Conservation (phyloP, 176 grass and related monocot species). For the Raddia distichophylla region DNA sequence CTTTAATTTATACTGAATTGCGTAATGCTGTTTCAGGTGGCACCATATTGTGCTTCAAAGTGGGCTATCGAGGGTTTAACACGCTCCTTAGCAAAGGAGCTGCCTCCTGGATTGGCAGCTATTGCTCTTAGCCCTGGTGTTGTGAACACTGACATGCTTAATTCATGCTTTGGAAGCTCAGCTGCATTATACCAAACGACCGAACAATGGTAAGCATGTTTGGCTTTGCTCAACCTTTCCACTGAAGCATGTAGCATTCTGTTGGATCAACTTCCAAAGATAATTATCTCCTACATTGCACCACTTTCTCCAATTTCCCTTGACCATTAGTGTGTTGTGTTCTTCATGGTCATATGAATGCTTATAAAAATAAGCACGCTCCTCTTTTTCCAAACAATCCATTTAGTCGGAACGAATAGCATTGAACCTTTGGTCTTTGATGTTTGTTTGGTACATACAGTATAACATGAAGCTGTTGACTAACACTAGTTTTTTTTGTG, state of each 20-base stretch:
- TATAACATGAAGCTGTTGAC: background rate
- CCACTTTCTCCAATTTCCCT: background rate
- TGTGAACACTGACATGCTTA: slow-evolving; percentile 93
- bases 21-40: slow-evolving; percentile 60
- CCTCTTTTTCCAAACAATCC: background rate
- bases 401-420: background rate
- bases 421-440: background rate
- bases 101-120: slow-evolving; percentile 82
- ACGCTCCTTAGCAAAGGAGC: slow-evolving; percentile 83
- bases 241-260: background rate
- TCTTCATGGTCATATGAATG: background rate
- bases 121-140: slow-evolving; percentile 96
- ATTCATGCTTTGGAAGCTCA: slow-evolving; percentile 84
- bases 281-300: background rate
- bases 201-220: slow-evolving; percentile 73
- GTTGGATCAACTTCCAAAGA: slow-evolving; percentile 8
- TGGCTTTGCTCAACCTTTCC: slow-evolving; percentile 2
- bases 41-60: slow-evolving; percentile 91
- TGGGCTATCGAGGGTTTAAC: slow-evolving; percentile 98
- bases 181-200: slow-evolving; percentile 77
- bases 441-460: background rate
- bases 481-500: background rate
- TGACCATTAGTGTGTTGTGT: background rate
- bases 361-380: background rate
- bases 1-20: background rate